phyloP scores from a whole-genome alignment of 108 stramenopile species.

The Fragilariopsis cylindrus region DNA sequence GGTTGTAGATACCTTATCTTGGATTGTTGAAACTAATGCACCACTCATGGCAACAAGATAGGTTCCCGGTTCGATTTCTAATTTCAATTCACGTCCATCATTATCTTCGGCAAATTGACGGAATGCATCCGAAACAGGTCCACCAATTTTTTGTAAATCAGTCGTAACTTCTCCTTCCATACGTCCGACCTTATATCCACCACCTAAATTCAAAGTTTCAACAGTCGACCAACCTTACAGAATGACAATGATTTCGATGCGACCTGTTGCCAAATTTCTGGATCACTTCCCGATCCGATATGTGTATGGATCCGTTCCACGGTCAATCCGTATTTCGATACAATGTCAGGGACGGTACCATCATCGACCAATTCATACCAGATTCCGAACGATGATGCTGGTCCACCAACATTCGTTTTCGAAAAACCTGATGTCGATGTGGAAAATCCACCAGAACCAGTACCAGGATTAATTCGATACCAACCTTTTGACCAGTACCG shows the following conservation, averaged over 20 bases:
- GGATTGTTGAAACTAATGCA: constrained; percentile 87
- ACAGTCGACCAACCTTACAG: constrained; percentile 87
- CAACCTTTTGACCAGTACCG: constrained; percentile 79
- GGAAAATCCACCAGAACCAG: constrained; percentile 96
- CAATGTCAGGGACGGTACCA: constrained; percentile 83
- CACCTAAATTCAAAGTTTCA: constrained; percentile 89
- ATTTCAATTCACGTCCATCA: constrained; percentile 82
- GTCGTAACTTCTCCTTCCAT: constrained; percentile 91
- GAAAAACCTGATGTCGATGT: constrained; percentile 78
- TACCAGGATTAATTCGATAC: constrained; percentile 97
- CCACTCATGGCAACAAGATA: constrained; percentile 97
- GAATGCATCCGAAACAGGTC: constrained; percentile 89
- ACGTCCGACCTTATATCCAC: constrained; percentile 98
- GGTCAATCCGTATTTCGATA: constrained; percentile 83
- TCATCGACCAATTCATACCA: constrained; percentile 87
- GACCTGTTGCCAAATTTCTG: constrained; percentile 94
- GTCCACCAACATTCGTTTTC: constrained; percentile 99
- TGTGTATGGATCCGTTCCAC: constrained; percentile 98
- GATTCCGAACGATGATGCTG: constrained; percentile 93
- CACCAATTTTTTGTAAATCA: constrained; percentile 91
- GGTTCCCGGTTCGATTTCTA: constrained; percentile 99
- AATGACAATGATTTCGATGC: constrained; percentile 88
- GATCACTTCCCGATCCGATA: constrained; percentile 97
- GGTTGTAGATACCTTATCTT: constrained; percentile 84
- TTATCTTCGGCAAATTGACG: constrained; percentile 82